These are phyloP conservation scores for Apiospora marii DNA, from an alignment of 2,329 filamentous ascomycete genomes.

Conservation along the genomic window DNA sequence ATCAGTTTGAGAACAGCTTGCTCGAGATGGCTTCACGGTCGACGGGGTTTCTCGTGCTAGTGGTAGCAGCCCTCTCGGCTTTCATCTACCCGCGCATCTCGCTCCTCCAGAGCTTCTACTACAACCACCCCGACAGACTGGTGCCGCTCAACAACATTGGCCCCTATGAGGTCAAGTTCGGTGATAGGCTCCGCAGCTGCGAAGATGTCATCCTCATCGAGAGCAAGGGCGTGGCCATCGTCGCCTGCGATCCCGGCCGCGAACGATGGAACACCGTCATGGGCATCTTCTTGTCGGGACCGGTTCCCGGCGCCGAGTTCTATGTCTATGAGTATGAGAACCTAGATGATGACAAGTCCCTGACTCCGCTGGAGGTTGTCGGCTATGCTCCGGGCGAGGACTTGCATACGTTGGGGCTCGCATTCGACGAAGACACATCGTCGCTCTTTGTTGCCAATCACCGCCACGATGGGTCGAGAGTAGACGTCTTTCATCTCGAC, in stretches of 20 bases:
- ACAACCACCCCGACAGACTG: conserved; percentile 43
- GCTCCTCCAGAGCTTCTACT: conserved; percentile 32
- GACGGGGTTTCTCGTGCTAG: not conserved
- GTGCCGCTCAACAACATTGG: conserved; percentile 38
- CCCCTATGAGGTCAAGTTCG: conserved; percentile 44
- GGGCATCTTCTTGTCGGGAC: conserved; percentile 42
- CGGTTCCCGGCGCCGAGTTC: conserved; percentile 40
- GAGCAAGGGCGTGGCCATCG: conserved; percentile 44
- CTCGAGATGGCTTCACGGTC: not conserved
- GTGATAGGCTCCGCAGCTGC: conserved; percentile 48
- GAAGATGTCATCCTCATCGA: conserved; percentile 50
- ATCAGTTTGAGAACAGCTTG: not conserved
- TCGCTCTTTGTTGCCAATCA: conserved; percentile 50
- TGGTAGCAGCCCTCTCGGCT: not conserved
- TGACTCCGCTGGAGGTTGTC: conserved; percentile 37
- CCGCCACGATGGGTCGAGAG: conserved; percentile 42
- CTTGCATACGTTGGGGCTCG: conserved; percentile 51
- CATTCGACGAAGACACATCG: conserved; percentile 44
- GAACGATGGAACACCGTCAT: conserved; percentile 53
- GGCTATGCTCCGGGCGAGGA: conserved; percentile 38
- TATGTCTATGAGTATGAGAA: conserved; percentile 49
- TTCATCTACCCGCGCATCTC: conserved; percentile 22
- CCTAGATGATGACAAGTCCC: conserved; percentile 32
- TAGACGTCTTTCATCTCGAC: conserved; percentile 51
- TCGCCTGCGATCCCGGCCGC: conserved; percentile 49